These are phyloP conservation scores for Solanum gracilifrons DNA, from an alignment of 257 asterid genomes.

Conservation along the genomic window DNA sequence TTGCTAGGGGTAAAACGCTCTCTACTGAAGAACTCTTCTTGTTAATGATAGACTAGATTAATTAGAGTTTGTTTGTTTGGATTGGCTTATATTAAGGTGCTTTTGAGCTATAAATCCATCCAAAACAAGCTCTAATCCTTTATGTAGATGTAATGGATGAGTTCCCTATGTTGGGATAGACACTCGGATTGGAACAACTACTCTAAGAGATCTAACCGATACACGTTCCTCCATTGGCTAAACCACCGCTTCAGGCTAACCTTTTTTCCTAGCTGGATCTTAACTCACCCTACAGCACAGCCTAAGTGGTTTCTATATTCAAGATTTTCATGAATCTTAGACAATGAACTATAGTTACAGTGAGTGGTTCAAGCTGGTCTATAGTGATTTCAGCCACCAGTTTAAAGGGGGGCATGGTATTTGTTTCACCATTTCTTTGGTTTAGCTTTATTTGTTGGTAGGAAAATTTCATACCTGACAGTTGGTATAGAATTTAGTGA, in stretches of 20 bases:
- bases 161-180: neutral
- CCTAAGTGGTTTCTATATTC: neutral
- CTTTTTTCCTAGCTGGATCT: neutral
- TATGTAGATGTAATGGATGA: neutral
- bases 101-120: neutral
- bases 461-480: slow-evolving; percentile 54
- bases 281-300: neutral
- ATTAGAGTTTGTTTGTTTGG: neutral
- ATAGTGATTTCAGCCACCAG: neutral
- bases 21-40: neutral
- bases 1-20: neutral
- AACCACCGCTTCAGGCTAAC: neutral
- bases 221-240: neutral
- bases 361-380: neutral
- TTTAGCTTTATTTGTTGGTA: neutral
- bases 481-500: slow-evolving; percentile 70
- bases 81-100: neutral
- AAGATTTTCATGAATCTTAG: neutral
- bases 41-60: neutral
- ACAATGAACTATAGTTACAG: neutral
- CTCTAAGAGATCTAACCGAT: neutral
- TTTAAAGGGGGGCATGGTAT: neutral
- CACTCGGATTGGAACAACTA: neutral
- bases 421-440: neutral
- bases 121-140: neutral